These are phyloP conservation scores for Blastobotrys proliferans DNA, from an alignment of 1,139 yeast genomes.

Conservation along the genomic window DNA sequence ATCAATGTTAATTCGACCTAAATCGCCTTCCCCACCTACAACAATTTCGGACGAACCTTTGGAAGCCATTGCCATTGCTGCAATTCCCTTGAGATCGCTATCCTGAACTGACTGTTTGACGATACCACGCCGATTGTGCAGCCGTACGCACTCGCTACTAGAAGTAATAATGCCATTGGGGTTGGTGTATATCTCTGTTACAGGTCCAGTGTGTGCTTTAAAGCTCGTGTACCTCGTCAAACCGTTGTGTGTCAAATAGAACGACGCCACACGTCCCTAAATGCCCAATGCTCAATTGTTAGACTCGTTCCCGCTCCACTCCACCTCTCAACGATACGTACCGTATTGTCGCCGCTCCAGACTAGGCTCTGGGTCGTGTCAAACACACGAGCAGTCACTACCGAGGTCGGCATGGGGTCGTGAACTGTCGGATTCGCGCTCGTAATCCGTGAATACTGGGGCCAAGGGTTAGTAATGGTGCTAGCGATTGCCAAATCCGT, in stretches of 20 bases:
- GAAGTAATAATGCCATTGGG: slow-evolving; percentile 35
- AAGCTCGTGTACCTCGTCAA: slow-evolving; percentile 44
- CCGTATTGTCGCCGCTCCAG: slow-evolving; percentile 76
- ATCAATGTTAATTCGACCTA: slow-evolving; percentile 58
- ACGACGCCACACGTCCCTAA: slow-evolving; percentile 47
- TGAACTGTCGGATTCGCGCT: slow-evolving; percentile 27
- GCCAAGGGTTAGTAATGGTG: slow-evolving; percentile 1
- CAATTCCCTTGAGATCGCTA: slow-evolving; percentile 29
- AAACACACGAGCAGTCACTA: slow-evolving; percentile 46
- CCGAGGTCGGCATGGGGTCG: slow-evolving; percentile 26
- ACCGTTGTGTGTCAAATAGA: slow-evolving; percentile 35
- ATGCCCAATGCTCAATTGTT: slow-evolving; percentile 10
- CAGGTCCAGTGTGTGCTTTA: slow-evolving; percentile 30
- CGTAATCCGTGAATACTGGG: slow-evolving; percentile 26
- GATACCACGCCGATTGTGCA: slow-evolving; percentile 37
- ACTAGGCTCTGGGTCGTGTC: slow-evolving; percentile 69
- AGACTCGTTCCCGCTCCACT: background rate
- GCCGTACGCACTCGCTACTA: slow-evolving; percentile 30
- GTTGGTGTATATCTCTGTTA: slow-evolving; percentile 33
- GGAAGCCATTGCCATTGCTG: slow-evolving; percentile 31
- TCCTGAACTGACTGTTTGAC: slow-evolving; percentile 28
- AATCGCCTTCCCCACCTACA: slow-evolving; percentile 46
- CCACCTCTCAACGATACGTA: slow-evolving; percentile 34
- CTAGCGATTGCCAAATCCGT: no score
- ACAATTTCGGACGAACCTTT: slow-evolving; percentile 40